Percentiles rank a stretch among this genome's conserved stretches.
phyloP scores from a whole-genome alignment of 169 alveolate genomes.

The Cytauxzoon felis region DNA sequence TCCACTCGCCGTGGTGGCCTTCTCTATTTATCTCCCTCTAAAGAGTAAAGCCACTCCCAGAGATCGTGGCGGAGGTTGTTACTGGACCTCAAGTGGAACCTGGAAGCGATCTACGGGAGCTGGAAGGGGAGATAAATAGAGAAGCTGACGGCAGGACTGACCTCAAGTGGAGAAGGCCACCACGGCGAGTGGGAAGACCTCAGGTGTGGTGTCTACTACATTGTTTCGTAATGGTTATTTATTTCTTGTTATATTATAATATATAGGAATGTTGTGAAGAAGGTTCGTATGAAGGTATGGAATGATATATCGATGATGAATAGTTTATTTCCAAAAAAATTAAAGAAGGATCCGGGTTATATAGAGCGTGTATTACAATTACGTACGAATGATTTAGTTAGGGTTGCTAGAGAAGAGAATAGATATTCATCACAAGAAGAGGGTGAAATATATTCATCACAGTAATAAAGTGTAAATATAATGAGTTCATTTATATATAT shows the following conservation, averaged over 20 bases:
- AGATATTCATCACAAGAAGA: background rate
- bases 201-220: background rate
- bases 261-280: background rate
- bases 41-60: too few species aligned
- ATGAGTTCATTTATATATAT: background rate
- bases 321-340: slow-evolving; percentile 16
- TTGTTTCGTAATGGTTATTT: background rate
- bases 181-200: too few species aligned
- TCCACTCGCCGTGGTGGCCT: too few species aligned
- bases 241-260: background rate
- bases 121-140: slow-evolving; percentile 9
- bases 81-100: too few species aligned
- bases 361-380: background rate
- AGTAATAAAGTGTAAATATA: background rate
- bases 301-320: slow-evolving; percentile 27
- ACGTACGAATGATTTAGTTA: background rate
- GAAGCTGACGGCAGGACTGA: too few species aligned
- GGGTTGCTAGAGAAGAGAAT: background rate
- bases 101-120: too few species aligned
- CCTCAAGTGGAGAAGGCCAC: too few species aligned
- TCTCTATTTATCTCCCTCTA: too few species aligned
- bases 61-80: too few species aligned
- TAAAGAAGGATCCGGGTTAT: background rate
- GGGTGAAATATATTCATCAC: slow-evolving; percentile 28
- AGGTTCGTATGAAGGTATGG: slow-evolving; percentile 47